Evolutionary conservation across 306 rosid species (phyloP).

Genomic region (Mimosa bimucronata): DNA sequence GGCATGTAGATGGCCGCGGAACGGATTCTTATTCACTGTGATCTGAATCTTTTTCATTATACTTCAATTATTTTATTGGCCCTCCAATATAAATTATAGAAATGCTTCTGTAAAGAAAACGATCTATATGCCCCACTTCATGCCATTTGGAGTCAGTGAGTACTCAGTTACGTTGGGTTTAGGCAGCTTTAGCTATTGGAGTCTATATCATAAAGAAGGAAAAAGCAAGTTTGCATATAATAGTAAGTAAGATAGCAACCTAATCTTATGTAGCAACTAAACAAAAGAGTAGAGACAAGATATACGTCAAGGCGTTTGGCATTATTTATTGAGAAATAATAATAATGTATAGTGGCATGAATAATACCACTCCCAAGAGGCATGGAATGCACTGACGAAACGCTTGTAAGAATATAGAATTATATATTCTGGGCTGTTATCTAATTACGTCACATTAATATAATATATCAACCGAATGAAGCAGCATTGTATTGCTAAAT

Average conservation of each 20-base stretch:
- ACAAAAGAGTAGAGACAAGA: background rate
- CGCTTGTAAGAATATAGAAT: no score
- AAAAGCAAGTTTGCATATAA: background rate
- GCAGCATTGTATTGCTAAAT: background rate
- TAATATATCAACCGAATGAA: background rate
- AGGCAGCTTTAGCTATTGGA: background rate
- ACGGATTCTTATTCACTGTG: background rate
- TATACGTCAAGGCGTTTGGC: background rate
- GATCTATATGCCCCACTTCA: background rate
- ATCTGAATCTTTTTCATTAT: background rate
- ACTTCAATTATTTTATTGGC: background rate
- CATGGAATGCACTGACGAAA: background rate
- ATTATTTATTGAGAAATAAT: background rate
- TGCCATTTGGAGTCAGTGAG: background rate
- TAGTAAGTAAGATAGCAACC: background rate
- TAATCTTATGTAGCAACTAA: background rate
- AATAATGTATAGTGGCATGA: conserved; percentile 7
- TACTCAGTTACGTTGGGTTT: background rate
- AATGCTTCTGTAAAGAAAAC: background rate
- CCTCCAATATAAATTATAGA: background rate
- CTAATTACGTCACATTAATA: background rate
- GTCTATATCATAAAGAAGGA: background rate
- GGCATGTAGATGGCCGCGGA: background rate
- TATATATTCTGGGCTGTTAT: background rate
- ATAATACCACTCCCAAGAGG: background rate